phyloP scores from a whole-genome alignment of 768 basidiomycete species.

The Mrakia gelida region DNA sequence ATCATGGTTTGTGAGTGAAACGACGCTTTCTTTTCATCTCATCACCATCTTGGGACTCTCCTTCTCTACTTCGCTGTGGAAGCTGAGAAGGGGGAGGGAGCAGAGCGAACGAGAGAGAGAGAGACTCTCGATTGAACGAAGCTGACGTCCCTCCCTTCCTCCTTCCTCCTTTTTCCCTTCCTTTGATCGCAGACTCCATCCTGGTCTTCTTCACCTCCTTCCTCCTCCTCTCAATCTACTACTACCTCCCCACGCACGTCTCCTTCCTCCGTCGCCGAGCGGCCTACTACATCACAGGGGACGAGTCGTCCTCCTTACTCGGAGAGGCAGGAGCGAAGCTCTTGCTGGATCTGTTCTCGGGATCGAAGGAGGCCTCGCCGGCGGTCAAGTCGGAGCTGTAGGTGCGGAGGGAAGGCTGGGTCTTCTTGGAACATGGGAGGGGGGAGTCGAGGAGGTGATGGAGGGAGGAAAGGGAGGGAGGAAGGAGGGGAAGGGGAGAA shows the following conservation, averaged over 20 bases:
- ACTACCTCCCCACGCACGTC: slow-evolving; percentile 60
- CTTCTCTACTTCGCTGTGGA: not conserved
- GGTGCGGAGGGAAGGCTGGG: not conserved
- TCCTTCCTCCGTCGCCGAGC: slow-evolving; percentile 54
- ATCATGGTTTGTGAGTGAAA: slow-evolving; percentile 55
- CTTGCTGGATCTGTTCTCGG: not conserved
- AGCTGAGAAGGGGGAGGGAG: no score
- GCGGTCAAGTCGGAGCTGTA: not conserved
- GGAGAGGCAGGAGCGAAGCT: not conserved
- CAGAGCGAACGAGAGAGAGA: not conserved
- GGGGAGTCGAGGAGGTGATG: no score
- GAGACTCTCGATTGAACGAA: not conserved
- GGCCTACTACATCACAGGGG: slow-evolving; percentile 62
- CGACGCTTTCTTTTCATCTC: slow-evolving; percentile 6
- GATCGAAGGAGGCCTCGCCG: not conserved
- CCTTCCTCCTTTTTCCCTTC: not conserved
- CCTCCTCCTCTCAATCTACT: slow-evolving; percentile 53
- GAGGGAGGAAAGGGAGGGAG: not conserved
- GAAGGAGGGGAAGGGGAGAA: not conserved
- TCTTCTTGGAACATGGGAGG: not conserved
- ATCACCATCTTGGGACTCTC: not conserved
- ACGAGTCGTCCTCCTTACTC: slow-evolving; percentile 5
- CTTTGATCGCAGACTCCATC: slow-evolving; percentile 46
- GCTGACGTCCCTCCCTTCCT: not conserved
- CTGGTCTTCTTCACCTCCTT: slow-evolving; percentile 49